Conservation (phyloP, 139 green algal genomes). For the Chlorella ohadii region DNA sequence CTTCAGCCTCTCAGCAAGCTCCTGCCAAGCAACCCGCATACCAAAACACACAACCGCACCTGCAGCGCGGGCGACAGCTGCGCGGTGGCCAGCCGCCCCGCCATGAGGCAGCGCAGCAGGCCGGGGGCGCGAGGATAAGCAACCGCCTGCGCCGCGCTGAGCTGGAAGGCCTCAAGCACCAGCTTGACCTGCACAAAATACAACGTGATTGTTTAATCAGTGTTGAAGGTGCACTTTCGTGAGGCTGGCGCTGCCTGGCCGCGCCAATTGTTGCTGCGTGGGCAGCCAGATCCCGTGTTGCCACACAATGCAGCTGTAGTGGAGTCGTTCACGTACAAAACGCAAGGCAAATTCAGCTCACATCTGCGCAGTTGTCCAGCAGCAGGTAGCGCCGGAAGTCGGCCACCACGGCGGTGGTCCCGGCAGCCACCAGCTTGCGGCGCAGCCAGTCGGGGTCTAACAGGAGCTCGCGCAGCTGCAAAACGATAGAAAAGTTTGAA, state of each 20-base stretch:
- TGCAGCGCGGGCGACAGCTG: slow-evolving; percentile 32
- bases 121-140: slow-evolving; percentile 59
- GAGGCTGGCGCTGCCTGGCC: no score
- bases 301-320: no score
- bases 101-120: slow-evolving; percentile 82
- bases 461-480: slow-evolving; percentile 67
- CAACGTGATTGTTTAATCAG: no score
- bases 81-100: slow-evolving; percentile 71
- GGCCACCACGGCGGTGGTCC: slow-evolving; percentile 64
- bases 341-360: no score
- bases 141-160: slow-evolving; percentile 71
- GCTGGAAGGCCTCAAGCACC: slow-evolving; percentile 82
- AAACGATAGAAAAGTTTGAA: not conserved
- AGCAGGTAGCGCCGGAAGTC: slow-evolving; percentile 78
- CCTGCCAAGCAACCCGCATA: not conserved
- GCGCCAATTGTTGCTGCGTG: no score
- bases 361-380: slow-evolving; percentile 18
- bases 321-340: no score
- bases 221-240: no score
- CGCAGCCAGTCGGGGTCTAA: slow-evolving; percentile 78
- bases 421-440: slow-evolving; percentile 78
- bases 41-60: not conserved
- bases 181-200: slow-evolving; percentile 41
- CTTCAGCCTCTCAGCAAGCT: no score
- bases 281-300: no score